Base-by-base conservation (phyloP, 129 eudicot genomes). In the Lactuca sativa region DNA sequence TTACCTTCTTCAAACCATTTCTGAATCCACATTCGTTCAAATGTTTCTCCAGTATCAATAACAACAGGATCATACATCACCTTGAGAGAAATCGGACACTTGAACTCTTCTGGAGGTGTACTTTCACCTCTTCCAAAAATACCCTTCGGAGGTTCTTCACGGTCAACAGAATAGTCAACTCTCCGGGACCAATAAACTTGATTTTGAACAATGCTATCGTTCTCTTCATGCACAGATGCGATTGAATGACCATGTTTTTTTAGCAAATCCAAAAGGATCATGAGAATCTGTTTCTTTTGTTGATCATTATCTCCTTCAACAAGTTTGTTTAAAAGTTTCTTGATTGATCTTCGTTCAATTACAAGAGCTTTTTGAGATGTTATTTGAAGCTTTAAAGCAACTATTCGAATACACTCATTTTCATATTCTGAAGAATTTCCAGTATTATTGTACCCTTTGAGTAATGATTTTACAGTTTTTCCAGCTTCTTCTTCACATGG, bases 1-100 rank as follows among this genome's bases (percentile, higher is more conserved):
- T 92, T 83, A 48, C 95, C 98, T 76, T 92, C 95, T 65, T 75
- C 91, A 63, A 92, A 89, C 98, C 98, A 92, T 74, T 77, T 89
- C 43, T 86, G 90, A 61, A 92, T 89, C 85, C 82, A 89, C 78
- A 77, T 70, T 83, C 98, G 77, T 74, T 92, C 98, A 82, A 76
- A 92, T 4, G 96, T 86, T 68, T 74, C 78, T 7, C 96, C 98
- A 8, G 98, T 86, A 59, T 77, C 86, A 65, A 92, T 89, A 54
- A 89, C 73, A 43, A 92, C 98, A 41, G 98, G 98, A 75, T 89
- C 96, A 62, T 77, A 74, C 92, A 92, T 85, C 67, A 92, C 49
- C 71, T 80, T 79, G 30, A 67, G 80, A 15, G 98, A 86, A 69
- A 92, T 34, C 13, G 91, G 89, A 74, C 95, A 92, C 66, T 67